Base-by-base conservation (phyloP, 495 filamentous ascomycete genomes). In the Filosporella fistucella region DNA sequence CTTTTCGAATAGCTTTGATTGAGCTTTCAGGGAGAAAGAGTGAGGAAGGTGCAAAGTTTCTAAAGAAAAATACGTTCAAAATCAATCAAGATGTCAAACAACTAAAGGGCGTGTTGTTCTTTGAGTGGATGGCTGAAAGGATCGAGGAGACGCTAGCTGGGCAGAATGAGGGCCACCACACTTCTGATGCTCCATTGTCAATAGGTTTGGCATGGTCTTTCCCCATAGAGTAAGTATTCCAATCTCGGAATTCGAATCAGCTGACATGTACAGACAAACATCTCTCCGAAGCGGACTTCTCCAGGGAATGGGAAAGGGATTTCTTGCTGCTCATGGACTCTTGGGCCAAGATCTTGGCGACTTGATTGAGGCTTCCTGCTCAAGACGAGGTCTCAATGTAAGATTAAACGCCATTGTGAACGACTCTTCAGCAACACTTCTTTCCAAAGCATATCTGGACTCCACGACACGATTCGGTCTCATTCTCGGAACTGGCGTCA, bases 161-260 rank as follows among this genome's bases (percentile, higher is more conserved):
- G 32, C 63, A 66, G 6, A 55, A 56, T 26, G 57, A 62, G 28
- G 41, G 34, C 16, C 38, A 54, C 29, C 47, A 49, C 16, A 49
- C 53, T 34, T 42, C 45, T 14, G 41, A 48, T 29, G 40, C 23
- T 6, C 44, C 53, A 24, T 26, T 58, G 47, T 68, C 71, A 2
- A 64, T 91, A 69, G 87, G 88, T 0, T 73, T 95, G 32, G 85
- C 88, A 8, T 95, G 89, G 74, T 90, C 86, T 64, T 95, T 95
- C 59, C 89, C 89, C 12, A 89, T 95, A 39, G 80, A 85, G 86
- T 90, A 71, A 42, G 39, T 64, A 70, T 73, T 54, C 22, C 42
- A 21, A 4, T 2, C 22, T 28, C 51, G 25, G 17, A 17, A 30
- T 25, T 22, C 20, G n/a, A 21, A 34, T 47, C 47, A 51, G 51